These are phyloP conservation scores for Rhizophagus prolifer DNA, from an alignment of 192 early-diverging fungal genomes.

Conservation along the genomic window DNA sequence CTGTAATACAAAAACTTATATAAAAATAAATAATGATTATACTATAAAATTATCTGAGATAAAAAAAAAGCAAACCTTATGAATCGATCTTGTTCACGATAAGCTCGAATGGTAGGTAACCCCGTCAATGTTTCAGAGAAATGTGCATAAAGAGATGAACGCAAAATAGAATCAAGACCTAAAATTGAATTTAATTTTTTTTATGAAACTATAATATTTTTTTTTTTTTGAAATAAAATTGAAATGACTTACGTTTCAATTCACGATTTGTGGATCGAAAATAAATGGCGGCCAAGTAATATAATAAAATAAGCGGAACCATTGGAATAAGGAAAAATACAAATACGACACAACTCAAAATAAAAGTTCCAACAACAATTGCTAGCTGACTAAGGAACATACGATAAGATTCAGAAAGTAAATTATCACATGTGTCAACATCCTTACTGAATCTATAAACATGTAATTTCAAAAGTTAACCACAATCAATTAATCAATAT, in stretches of 20 bases:
- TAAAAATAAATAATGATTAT: background rate
- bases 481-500: background rate
- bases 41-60: background rate
- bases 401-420: slow-evolving; percentile 63
- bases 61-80: slow-evolving; percentile 32
- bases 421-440: slow-evolving; percentile 56
- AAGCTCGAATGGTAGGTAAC: slow-evolving; percentile 86
- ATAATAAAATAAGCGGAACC: slow-evolving; percentile 70
- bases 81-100: slow-evolving; percentile 77
- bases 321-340: slow-evolving; percentile 76
- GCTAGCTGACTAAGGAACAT: slow-evolving; percentile 69
- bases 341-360: slow-evolving; percentile 58
- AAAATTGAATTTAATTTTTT: background rate
- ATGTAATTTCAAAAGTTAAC: slow-evolving; percentile 61
- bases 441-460: slow-evolving; percentile 76
- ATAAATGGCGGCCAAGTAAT: slow-evolving; percentile 69
- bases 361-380: slow-evolving; percentile 58
- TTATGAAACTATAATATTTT: background rate
- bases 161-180: slow-evolving; percentile 72
- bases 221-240: too few species aligned
- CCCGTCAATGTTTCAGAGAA: slow-evolving; percentile 80
- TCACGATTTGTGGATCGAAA: slow-evolving; percentile 84
- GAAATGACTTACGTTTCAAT: slow-evolving; percentile 68
- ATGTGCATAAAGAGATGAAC: slow-evolving; percentile 82
- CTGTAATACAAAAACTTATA: background rate